A percentile compares a stretch with the other conserved stretches of the same genome.
Evolutionary conservation across 768 basidiomycete genomes (phyloP).

Genomic region (Ephemerocybe angulata): DNA sequence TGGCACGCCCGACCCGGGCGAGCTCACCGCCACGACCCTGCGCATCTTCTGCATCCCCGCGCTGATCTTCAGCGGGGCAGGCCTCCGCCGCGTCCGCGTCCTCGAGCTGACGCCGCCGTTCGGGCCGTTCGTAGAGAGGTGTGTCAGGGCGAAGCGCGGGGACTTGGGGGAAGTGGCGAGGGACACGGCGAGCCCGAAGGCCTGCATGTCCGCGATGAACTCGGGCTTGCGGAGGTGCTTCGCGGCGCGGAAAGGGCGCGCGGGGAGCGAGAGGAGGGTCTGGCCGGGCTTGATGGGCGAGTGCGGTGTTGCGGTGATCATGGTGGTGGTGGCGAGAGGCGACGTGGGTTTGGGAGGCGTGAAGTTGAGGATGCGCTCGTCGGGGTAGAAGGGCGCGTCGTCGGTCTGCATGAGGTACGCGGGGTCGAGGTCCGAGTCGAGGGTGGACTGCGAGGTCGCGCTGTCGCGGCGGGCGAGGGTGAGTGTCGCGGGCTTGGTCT

Average conservation of each 20-base stretch:
- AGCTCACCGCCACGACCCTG: slow-evolving; percentile 7
- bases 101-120: background rate
- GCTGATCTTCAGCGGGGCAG: slow-evolving; percentile 36
- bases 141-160: slow-evolving; percentile 4
- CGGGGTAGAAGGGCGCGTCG: slow-evolving; percentile 17
- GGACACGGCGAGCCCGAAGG: slow-evolving; percentile 26
- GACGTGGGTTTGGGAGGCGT: slow-evolving; percentile 30
- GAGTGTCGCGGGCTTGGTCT: too few relatives aligned
- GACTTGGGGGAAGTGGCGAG: slow-evolving; percentile 13
- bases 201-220: slow-evolving; percentile 33
- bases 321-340: too few relatives aligned
- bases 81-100: slow-evolving; percentile 28
- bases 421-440: slow-evolving; percentile 53
- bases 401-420: slow-evolving; percentile 36
- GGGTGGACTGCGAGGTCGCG: slow-evolving; percentile 48
- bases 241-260: slow-evolving; percentile 28
- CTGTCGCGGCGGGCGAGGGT: slow-evolving; percentile 36
- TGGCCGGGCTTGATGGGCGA: slow-evolving; percentile 3
- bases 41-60: slow-evolving; percentile 13
- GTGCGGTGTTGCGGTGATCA: too few relatives aligned
- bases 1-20: slow-evolving; percentile 7
- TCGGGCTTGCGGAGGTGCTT: slow-evolving; percentile 34
- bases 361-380: slow-evolving; percentile 25
- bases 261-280: slow-evolving; percentile 32
- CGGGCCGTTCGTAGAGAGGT: background rate